Conservation (phyloP, 176 grass and related monocot genomes). For the Thinopyrum elongatum region DNA sequence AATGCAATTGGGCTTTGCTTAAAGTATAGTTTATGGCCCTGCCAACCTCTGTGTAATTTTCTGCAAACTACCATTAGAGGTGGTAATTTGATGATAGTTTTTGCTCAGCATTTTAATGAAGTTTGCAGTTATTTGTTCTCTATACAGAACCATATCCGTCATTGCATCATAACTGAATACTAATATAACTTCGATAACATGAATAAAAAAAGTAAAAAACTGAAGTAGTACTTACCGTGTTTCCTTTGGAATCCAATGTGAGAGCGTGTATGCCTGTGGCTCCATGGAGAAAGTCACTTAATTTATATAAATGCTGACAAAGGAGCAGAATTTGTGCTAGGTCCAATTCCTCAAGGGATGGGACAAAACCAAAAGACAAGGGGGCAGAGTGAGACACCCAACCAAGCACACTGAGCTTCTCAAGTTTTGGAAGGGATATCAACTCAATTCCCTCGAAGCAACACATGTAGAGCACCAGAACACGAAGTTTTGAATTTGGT, state of each 20-base stretch:
- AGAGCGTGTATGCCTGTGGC: neutral
- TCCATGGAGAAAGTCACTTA: neutral
- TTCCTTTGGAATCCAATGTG: constrained; percentile 5
- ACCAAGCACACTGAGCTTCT: neutral
- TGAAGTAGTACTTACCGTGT: neutral
- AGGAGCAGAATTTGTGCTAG: neutral
- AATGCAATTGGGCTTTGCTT: neutral
- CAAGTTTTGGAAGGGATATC: neutral
- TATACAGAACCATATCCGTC: no score
- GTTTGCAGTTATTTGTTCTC: neutral
- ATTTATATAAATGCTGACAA: neutral
- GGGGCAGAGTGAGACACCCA: neutral
- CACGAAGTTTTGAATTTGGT: neutral
- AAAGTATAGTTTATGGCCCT: neutral
- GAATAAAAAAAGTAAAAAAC: neutral
- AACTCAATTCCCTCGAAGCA: neutral
- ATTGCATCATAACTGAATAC: neutral
- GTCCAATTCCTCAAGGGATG: neutral
- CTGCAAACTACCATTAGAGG: neutral
- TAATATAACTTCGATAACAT: neutral
- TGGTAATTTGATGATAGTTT: neutral
- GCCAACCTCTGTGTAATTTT: neutral
- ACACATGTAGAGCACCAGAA: neutral
- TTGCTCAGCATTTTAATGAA: no score
- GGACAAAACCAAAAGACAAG: neutral